A percentile compares a stretch with the other conserved stretches of the same genome.
These are phyloP conservation scores for Paecilomyces sp. DNA, from an alignment of 2,329 filamentous ascomycete species.

Conservation along the genomic window DNA sequence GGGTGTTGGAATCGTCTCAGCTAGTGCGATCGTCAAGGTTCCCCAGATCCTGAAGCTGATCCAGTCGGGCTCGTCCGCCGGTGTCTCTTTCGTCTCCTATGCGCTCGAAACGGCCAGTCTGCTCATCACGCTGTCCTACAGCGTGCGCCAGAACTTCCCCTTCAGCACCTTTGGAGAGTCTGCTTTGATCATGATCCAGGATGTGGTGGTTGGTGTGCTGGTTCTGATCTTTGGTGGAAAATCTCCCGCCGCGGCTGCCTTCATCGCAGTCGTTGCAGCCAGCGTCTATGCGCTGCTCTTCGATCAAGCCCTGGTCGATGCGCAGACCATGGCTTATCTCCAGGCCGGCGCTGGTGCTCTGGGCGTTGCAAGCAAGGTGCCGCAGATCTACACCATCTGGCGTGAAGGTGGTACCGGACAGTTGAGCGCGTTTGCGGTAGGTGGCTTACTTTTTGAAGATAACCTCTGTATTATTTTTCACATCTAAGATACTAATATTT, in stretches of 20 bases:
- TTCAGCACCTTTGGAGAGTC: conserved; percentile 98
- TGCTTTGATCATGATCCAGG: conserved; percentile 83
- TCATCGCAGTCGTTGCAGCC: conserved; percentile 68
- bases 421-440: conserved; percentile 89
- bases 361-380: conserved; percentile 83
- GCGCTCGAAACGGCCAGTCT: conserved; percentile 84
- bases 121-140: conserved; percentile 87
- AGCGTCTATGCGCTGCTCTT: conserved; percentile 65
- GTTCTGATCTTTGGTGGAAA: conserved; percentile 77
- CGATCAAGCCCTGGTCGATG: conserved; percentile 54
- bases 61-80: conserved; percentile 69
- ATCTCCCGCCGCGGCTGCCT: conserved; percentile 61
- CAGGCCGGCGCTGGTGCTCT: conserved; percentile 79
- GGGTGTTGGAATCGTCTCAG: conserved; percentile 86
- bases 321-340: conserved; percentile 62
- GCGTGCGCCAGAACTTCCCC: conserved; percentile 80
- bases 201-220: conserved; percentile 78
- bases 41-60: conserved; percentile 94
- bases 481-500: neutral
- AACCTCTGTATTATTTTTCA: neutral
- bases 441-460: conserved; percentile 25
- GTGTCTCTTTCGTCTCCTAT: conserved; percentile 85
- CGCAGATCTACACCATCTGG: conserved; percentile 85
- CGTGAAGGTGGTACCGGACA: conserved; percentile 84
- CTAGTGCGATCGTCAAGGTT: conserved; percentile 87